Evolutionary conservation across 176 grass and related monocot species (phyloP).

Genomic region (Zoysia pacifica): DNA sequence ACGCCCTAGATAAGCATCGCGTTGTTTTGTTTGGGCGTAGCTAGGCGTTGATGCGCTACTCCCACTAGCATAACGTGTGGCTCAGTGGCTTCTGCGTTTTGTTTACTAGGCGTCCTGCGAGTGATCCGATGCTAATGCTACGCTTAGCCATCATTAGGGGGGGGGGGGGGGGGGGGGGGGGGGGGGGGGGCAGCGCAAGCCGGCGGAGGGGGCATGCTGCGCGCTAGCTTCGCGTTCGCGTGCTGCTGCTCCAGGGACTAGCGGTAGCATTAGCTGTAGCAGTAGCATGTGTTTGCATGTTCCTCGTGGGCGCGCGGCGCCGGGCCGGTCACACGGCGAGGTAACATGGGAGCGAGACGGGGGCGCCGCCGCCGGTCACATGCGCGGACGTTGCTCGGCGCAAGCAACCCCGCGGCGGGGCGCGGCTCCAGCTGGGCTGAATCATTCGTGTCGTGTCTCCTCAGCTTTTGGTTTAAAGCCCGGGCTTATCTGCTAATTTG

Average conservation of each 20-base stretch:
- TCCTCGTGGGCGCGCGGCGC: conserved; percentile 26
- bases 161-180: background rate
- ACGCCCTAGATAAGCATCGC: background rate
- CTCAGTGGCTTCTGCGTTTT: background rate
- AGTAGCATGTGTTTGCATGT: conserved; percentile 37
- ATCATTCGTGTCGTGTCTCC: conserved; percentile 44
- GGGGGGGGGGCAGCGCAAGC: background rate
- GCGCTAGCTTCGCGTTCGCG: no score
- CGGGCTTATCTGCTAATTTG: conserved; percentile 6
- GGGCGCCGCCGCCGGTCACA: conserved; percentile 13
- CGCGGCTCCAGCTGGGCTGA: conserved; percentile 25
- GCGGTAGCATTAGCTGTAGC: background rate
- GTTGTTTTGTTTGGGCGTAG: no score
- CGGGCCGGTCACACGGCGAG: background rate
- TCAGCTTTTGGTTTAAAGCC: background rate
- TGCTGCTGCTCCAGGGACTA: background rate
- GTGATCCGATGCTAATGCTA: conserved; percentile 53
- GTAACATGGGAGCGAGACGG: conserved; percentile 25
- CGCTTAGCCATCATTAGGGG: conserved; percentile 37
- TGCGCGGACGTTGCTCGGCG: conserved; percentile 36
- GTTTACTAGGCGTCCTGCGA: conserved; percentile 30
- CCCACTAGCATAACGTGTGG: background rate
- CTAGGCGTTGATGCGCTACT: background rate
- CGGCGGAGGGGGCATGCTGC: no score
- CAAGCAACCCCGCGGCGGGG: conserved; percentile 29